Evolutionary conservation across 768 basidiomycete species (phyloP).

Genomic region (Gloeostereum incarnatum): DNA sequence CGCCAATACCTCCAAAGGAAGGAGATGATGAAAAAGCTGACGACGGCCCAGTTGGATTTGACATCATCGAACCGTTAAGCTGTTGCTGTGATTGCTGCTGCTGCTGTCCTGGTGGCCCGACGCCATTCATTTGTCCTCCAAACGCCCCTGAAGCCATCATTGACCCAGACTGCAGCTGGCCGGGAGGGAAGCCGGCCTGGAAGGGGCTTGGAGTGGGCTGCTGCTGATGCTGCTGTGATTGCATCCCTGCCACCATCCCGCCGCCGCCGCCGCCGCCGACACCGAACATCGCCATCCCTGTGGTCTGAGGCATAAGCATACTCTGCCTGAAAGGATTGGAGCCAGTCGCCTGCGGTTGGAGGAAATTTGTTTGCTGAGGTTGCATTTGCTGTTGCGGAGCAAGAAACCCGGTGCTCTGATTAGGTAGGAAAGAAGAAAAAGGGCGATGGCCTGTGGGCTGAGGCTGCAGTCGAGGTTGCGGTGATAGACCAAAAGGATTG

Average conservation of each 20-base stretch:
- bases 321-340: constrained; percentile 82
- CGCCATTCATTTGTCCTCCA: no score
- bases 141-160: no score
- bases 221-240: constrained; percentile 12
- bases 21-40: constrained; percentile 12
- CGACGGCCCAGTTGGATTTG: not conserved
- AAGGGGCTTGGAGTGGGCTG: constrained; percentile 8
- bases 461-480: constrained; percentile 12
- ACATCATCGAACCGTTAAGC: constrained; percentile 1
- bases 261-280: constrained; percentile 11
- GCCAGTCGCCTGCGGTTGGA: constrained; percentile 53
- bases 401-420: constrained; percentile 41
- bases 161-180: not conserved
- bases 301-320: constrained; percentile 56
- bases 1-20: constrained; percentile 13
- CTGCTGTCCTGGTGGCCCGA: constrained; percentile 9
- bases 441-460: constrained; percentile 40
- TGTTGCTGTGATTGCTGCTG: not conserved
- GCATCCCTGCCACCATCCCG: constrained; percentile 10
- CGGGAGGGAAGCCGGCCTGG: constrained; percentile 9
- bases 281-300: constrained; percentile 43
- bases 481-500: constrained; percentile 37
- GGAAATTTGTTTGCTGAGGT: constrained; percentile 31
- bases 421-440: constrained; percentile 45
- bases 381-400: constrained; percentile 12